A percentile compares a stretch with the other conserved stretches of the same genome.
Conservation (phyloP, 805 yeast species). For the Lipomyces lipofer region DNA sequence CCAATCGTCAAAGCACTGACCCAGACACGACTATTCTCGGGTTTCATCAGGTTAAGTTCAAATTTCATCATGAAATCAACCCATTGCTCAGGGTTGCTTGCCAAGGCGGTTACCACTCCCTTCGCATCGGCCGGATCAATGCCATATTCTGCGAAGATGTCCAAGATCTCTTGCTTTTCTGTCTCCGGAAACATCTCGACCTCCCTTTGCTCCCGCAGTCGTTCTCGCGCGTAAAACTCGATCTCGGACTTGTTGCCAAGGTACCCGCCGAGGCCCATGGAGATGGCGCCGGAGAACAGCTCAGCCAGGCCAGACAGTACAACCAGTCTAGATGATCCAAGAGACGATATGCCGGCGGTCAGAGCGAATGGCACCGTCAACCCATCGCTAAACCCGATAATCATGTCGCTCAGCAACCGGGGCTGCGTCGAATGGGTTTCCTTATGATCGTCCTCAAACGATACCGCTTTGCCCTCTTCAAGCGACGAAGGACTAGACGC, state of each 20-base stretch:
- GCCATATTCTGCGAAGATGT: constrained; percentile 2
- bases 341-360: constrained; percentile 88
- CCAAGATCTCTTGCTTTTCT: constrained; percentile 2
- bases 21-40: constrained; percentile 79
- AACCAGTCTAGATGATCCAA: constrained; percentile 84
- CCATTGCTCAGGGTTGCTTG: not conserved
- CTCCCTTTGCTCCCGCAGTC: not conserved
- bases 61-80: constrained; percentile 77
- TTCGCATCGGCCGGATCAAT: not conserved
- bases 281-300: constrained; percentile 90
- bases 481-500: not conserved
- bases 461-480: not conserved
- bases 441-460: not conserved
- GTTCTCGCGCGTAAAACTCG: constrained; percentile 43
- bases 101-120: not conserved
- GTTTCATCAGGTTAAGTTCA: constrained; percentile 82
- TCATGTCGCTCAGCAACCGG: constrained; percentile 86
- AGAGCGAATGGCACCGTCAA: constrained; percentile 95
- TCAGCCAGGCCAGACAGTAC: constrained; percentile 98
- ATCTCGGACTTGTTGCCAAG: constrained; percentile 87
- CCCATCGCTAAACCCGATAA: constrained; percentile 92
- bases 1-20: constrained; percentile 84
- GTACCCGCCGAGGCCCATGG: constrained; percentile 96
- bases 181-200: not conserved
- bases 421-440: constrained; percentile 45